Percentiles rank a stretch among this genome's conserved stretches.
phyloP scores from a whole-genome alignment of 2,329 filamentous ascomycete genomes.

The Colletotrichum sp. region DNA sequence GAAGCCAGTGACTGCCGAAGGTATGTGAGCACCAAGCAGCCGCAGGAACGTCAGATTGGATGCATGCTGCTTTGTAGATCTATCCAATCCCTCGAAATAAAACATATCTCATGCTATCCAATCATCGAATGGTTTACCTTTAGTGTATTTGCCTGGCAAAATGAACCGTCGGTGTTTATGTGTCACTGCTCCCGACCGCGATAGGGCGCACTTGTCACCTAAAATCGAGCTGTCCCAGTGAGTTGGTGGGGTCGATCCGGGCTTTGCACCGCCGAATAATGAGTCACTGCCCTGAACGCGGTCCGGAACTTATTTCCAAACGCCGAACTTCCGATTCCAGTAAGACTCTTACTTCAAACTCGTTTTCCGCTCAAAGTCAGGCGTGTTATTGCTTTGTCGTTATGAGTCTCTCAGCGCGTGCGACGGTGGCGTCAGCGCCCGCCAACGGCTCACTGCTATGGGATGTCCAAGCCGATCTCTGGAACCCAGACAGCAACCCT shows the following conservation, averaged over 20 bases:
- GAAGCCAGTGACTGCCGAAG: background rate
- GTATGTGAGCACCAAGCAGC: background rate
- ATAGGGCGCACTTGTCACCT: background rate
- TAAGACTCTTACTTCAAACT: background rate
- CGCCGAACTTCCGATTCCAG: background rate
- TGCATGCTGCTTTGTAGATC: background rate
- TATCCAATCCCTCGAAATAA: background rate
- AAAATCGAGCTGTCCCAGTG: background rate
- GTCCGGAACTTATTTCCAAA: background rate
- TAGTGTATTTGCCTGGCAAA: background rate
- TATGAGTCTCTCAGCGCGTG: slow-evolving; percentile 31
- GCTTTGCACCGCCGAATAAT: background rate
- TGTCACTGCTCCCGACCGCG: background rate
- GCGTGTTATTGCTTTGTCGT: background rate
- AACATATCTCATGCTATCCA: background rate
- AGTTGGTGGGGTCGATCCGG: background rate
- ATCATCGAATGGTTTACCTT: background rate
- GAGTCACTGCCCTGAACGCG: background rate
- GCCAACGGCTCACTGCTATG: slow-evolving; percentile 36
- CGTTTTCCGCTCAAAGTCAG: background rate
- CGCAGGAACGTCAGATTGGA: background rate
- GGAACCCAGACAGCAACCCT: slow-evolving; percentile 43
- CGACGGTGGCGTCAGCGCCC: slow-evolving; percentile 29
- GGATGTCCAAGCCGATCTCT: slow-evolving; percentile 49
- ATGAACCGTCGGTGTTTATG: background rate